These are phyloP conservation scores for Russula ochroleuca DNA, from an alignment of 768 basidiomycete species.

Conservation along the genomic window DNA sequence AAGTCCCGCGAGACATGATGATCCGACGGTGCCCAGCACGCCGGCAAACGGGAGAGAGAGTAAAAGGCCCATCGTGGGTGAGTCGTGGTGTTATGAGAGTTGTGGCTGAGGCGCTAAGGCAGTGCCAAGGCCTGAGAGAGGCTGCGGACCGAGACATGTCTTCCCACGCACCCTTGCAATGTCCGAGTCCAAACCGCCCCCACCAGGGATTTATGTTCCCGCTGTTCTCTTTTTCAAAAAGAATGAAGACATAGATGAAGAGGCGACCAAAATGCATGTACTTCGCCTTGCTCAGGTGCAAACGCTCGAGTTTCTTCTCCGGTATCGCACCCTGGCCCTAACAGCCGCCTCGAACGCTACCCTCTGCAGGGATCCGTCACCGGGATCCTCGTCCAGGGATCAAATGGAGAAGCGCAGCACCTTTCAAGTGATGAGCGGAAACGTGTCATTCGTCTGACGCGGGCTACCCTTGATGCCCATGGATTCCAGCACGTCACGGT, in stretches of 20 bases:
- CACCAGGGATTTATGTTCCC: constrained; percentile 71
- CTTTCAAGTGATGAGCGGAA: constrained; percentile 70
- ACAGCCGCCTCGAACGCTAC: constrained; percentile 8
- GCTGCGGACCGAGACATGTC: background rate
- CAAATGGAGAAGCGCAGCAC: constrained; percentile 74
- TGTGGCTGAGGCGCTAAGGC: no score
- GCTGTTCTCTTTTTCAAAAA: constrained; percentile 70
- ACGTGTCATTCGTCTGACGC: constrained; percentile 55
- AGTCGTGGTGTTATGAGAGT: background rate
- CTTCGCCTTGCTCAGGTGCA: constrained; percentile 65
- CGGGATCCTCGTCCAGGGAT: constrained; percentile 69
- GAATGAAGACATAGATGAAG: constrained; percentile 65
- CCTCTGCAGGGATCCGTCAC: constrained; percentile 60
- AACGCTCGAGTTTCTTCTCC: constrained; percentile 9
- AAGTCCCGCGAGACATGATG: constrained; percentile 78
- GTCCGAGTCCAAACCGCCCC: constrained; percentile 41
- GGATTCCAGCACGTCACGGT: constrained; percentile 64
- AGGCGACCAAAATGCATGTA: constrained; percentile 63
- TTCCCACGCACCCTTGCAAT: constrained; percentile 12
- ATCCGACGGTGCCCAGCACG: constrained; percentile 61
- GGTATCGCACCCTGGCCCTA: constrained; percentile 10
- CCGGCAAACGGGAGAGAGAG: constrained; percentile 71
- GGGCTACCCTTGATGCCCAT: constrained; percentile 66
- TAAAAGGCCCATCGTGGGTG: constrained; percentile 62
- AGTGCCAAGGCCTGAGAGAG: no score